phyloP scores from a whole-genome alignment of 176 grass and related monocot genomes.

The Juncus effusus region DNA sequence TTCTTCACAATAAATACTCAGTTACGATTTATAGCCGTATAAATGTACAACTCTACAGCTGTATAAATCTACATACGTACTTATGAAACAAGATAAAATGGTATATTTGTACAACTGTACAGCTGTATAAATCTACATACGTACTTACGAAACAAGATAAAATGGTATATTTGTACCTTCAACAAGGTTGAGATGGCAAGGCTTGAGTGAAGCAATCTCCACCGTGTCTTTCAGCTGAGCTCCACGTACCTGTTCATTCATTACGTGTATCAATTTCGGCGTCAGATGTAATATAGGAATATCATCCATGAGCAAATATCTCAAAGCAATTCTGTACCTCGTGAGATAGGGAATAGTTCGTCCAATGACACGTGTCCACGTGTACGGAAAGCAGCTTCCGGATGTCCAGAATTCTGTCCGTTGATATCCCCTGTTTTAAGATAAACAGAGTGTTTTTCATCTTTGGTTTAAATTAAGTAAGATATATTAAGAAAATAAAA shows the following conservation, averaged over 20 bases:
- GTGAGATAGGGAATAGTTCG: conserved; percentile 72
- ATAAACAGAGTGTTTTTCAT: not conserved
- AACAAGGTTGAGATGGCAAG: conserved; percentile 68
- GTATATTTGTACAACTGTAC: too few species aligned
- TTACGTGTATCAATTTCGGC: not conserved
- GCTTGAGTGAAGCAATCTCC: conserved; percentile 67
- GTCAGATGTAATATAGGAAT: not conserved
- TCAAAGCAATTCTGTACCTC: conserved; percentile 51
- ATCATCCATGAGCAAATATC: conserved; percentile 12
- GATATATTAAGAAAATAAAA: not conserved
- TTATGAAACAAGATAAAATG: not conserved
- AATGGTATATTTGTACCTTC: conserved; percentile 46
- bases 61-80: not conserved
- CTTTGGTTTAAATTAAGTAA: not conserved
- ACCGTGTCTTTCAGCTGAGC: conserved; percentile 64
- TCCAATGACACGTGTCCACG: conserved; percentile 85
- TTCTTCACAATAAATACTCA: not conserved
- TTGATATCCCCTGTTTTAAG: conserved; percentile 71
- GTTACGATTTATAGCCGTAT: not conserved
- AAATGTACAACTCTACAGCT: not conserved
- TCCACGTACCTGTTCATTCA: conserved; percentile 54
- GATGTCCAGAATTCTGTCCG: conserved; percentile 74
- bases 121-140: conserved; percentile 5
- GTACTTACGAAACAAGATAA: not conserved
- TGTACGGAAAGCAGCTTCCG: conserved; percentile 78